phyloP scores from a whole-genome alignment of 169 alveolate genomes.

The Theileria orientalis region DNA sequence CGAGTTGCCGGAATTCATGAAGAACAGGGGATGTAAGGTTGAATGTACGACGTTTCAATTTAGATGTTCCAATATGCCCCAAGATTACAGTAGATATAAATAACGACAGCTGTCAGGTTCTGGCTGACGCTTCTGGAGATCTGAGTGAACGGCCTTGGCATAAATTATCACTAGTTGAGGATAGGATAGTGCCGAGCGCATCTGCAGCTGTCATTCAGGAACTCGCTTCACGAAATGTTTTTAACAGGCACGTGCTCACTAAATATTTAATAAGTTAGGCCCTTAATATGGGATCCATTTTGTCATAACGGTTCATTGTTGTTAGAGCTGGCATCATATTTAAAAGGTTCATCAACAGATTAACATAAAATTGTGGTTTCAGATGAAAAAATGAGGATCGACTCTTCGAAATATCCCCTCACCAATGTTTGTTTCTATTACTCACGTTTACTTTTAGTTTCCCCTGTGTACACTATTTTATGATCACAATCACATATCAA shows the following conservation, averaged over 20 bases:
- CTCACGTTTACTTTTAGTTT: constrained; percentile 16
- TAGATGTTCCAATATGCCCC: constrained; percentile 43
- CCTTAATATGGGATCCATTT: constrained; percentile 61
- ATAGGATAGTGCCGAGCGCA: constrained; percentile 31
- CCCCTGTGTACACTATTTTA: constrained; percentile 24
- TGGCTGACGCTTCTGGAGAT: constrained; percentile 63
- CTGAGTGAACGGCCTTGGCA: constrained; percentile 48
- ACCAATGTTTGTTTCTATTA: constrained; percentile 7
- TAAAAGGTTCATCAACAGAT: constrained; percentile 10
- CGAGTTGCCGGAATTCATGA: constrained; percentile 37
- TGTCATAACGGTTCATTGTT: constrained; percentile 61
- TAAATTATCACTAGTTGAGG: constrained; percentile 17
- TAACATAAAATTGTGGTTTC: not conserved
- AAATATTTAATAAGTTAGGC: not conserved
- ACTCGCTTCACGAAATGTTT: not conserved
- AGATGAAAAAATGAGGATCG: constrained; percentile 21
- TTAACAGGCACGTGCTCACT: not conserved
- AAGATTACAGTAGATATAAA: constrained; percentile 41
- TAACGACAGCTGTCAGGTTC: constrained; percentile 50
- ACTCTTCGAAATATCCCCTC: constrained; percentile 36
- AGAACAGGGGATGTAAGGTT: constrained; percentile 37
- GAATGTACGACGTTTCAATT: not conserved
- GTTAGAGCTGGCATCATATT: constrained; percentile 40
- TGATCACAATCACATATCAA: constrained; percentile 1
- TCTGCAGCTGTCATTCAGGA: constrained; percentile 31